Evolutionary conservation across 2,329 filamentous ascomycete genomes (phyloP), one percentile per base, ranked within the genome.

Genomic region (Pseudomassariella vexata): DNA sequence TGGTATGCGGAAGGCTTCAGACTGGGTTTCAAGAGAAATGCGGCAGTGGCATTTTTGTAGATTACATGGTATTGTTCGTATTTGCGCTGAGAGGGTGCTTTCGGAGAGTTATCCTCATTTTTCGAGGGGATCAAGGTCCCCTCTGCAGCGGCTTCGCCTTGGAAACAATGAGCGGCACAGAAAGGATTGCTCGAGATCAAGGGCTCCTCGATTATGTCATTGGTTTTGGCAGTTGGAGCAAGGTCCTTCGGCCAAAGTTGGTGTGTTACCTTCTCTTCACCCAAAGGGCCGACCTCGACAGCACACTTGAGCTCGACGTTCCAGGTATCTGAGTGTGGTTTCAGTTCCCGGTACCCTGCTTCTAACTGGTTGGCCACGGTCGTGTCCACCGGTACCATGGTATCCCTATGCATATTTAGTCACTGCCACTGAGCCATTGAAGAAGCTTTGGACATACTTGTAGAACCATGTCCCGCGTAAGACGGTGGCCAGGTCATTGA

Each of bases 381-480:
- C 1, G 86, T 76, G 41, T 94, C 86, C 5, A 98, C 76, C 0
- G 92, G 92, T 37, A 85, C 66, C 88, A 96, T 95, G 1, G 84
- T 90, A 51, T 95, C 89, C 40, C 70, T 69, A 29, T 11, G 24
- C 23, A 18, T 6, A 26, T 20, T 12, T n/a, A 5, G 24, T 47
- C 16, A 48, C 39, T 17, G 14, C 25, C 5, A 11, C 15, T 10
- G 14, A 5, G 8, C n/a, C 7, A 16, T 20, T 20, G 9, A 28
- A 11, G 16, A 7, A 15, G n/a, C n/a, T n/a, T n/a, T 11, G 9
- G 8, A 24, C 56, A 36, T 51, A 72, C 62, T 83, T 84, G 59
- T 96, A 96, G 55, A 98, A 98, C 92, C 92, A 98, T 1, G 90
- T 96, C 1, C 85, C 88, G 43, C 92, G 73, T 36, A 83, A 71